Base-by-base conservation (phyloP, 2,329 filamentous ascomycete species). In the Fusarium abutilonis region DNA sequence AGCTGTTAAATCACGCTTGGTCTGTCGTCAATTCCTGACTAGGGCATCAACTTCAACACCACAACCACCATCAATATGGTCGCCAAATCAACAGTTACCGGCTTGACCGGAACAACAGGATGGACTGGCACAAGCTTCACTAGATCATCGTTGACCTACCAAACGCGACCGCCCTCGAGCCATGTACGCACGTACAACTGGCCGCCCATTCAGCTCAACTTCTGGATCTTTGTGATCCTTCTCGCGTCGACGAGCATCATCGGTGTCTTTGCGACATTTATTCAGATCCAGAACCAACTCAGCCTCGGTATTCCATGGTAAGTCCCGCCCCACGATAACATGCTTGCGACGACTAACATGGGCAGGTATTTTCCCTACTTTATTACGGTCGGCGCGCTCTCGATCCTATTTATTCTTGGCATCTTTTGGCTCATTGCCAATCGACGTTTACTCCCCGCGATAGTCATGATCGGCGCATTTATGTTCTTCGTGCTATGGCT, bases 401-500 rank as follows among this genome's bases (percentile, higher is more conserved):
- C 83, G 2, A 83, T 92, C 14, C 67, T 84, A 57, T 93, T 90
- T 77, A 86, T 94, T 56, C 72, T 85, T 55, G 74, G 87, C 3
- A 81, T 90, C 6, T 80, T 93, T 39, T 85, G 78, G 74, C 80
- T 90, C 26, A 88, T 89, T 64, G 81, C 81, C 52, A 80, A 85
- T 57, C 82, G 85, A 3, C 83, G 86, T 9, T 79, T 90, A 2
- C 77, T 90, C 0, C 85, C 85, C 0, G 80, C 82, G 42, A 85
- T 87, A 68, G 84, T 87, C 70, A 84, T 87, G 77, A 82, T 89
- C 17, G 86, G 86, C 55, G 82, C 82, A 41, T 89, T 89, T 69
- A 82, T 89, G 64, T 78, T 89, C 52, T 89, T 89, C 58, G 79
- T 89, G 3, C 76, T 90, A n/a, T 90, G 86, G 86, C 77, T 89